Evolutionary conservation across 75 land plant species (phyloP).

Genomic region (Pseudotsuga menziesii): DNA sequence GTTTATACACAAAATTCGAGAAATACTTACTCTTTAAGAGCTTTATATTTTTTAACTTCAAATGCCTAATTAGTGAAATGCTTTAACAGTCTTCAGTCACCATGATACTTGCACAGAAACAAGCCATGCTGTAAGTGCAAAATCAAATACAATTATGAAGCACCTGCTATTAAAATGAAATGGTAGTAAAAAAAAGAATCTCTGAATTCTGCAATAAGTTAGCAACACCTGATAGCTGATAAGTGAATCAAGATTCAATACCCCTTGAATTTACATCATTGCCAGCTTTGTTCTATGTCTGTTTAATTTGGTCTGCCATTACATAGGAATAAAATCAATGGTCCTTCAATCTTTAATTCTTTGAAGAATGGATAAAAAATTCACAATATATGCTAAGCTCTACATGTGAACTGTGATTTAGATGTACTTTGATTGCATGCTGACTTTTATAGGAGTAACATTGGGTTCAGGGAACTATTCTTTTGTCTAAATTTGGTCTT

Average conservation of each 20-base stretch:
- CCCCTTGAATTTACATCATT: constrained; percentile 90
- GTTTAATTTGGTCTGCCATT: constrained; percentile 98
- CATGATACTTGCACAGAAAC: background rate
- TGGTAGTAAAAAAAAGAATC: background rate
- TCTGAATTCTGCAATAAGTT: background rate
- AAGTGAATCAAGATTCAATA: constrained; percentile 95
- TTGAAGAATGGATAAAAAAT: too few relatives aligned
- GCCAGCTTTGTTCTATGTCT: constrained; percentile 95
- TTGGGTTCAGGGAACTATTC: too few relatives aligned
- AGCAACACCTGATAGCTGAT: constrained; percentile 82
- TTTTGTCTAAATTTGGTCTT: too few relatives aligned
- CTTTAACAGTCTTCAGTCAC: constrained; percentile 73
- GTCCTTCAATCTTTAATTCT: background rate
- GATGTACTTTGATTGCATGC: too few relatives aligned
- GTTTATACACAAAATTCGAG: background rate
- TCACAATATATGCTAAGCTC: too few relatives aligned
- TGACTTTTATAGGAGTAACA: too few relatives aligned
- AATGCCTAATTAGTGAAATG: constrained; percentile 89
- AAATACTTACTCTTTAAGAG: constrained; percentile 68
- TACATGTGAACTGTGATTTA: too few relatives aligned
- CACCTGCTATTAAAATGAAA: background rate
- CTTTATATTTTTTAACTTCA: constrained; percentile 83
- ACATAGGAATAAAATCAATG: constrained; percentile 3
- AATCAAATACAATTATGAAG: background rate
- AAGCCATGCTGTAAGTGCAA: background rate